phyloP scores from a whole-genome alignment of 148 eudicot genomes.

The Polygonum maritimum region DNA sequence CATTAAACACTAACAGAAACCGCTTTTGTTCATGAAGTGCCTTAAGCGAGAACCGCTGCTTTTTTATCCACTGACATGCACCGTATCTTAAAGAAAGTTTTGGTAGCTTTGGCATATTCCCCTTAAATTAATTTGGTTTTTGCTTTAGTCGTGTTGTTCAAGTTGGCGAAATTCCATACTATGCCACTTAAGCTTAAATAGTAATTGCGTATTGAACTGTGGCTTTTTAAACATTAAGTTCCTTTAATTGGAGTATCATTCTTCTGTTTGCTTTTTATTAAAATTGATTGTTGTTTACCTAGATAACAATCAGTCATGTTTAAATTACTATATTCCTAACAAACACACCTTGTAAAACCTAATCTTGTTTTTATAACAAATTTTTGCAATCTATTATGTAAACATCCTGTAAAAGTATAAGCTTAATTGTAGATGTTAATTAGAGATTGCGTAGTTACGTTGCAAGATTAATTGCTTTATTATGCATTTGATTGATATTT shows the following conservation, averaged over 20 bases:
- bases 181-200: background rate
- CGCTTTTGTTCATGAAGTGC: no score
- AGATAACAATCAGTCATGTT: background rate
- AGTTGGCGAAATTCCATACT: background rate
- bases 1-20: no score
- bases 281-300: background rate
- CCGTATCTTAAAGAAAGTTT: background rate
- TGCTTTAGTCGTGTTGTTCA: background rate
- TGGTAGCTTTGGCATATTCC: no score
- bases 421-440: background rate
- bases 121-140: background rate
- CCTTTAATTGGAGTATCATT: background rate
- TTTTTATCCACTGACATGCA: no score
- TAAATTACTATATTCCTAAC: background rate
- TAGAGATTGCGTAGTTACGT: background rate
- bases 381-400: background rate
- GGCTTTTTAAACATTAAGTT: background rate
- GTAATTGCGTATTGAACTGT: background rate
- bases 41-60: no score
- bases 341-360: background rate
- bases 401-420: background rate
- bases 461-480: background rate
- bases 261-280: background rate
- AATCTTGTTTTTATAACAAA: background rate
- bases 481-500: background rate